phyloP scores from a whole-genome alignment of 202 grass and related monocot genomes.

The Alloteropsis angusta region DNA sequence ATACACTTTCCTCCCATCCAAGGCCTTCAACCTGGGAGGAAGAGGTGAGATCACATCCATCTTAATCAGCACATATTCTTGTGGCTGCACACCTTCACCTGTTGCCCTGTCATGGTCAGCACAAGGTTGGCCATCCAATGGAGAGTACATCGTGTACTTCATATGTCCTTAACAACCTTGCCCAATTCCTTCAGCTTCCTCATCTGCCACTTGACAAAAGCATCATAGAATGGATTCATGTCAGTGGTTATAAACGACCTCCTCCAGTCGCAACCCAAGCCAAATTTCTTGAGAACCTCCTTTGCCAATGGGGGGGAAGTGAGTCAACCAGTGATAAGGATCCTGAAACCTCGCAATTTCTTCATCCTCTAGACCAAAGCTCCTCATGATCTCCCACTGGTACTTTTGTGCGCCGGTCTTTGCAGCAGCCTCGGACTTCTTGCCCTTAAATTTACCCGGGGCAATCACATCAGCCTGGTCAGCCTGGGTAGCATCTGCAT shows the following conservation, averaged over 20 bases:
- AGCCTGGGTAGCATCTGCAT: conserved; percentile 5
- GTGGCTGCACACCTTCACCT: conserved; percentile 73
- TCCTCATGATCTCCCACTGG: conserved; percentile 92
- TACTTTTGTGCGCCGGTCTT: conserved; percentile 60
- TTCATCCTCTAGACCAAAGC: conserved; percentile 50
- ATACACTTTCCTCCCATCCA: conserved; percentile 75
- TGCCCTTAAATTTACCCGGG: conserved; percentile 27
- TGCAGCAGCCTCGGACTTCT: conserved; percentile 70
- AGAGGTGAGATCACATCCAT: conserved; percentile 75
- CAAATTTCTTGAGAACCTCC: conserved; percentile 67
- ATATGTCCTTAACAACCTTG: conserved; percentile 78
- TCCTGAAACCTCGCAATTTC: conserved; percentile 79
- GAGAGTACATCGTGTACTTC: conserved; percentile 74
- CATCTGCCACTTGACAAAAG: conserved; percentile 91
- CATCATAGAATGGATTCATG: conserved; percentile 79
- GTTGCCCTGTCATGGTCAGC: conserved; percentile 79
- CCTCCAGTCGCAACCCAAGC: conserved; percentile 80
- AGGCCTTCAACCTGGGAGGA: conserved; percentile 52
- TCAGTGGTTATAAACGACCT: conserved; percentile 81
- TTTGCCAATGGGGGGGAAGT: conserved; percentile 61
- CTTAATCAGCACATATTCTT: conserved; percentile 86
- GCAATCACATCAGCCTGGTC: conserved; percentile 1
- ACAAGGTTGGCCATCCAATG: conserved; percentile 90
- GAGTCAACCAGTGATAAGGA: conserved; percentile 68
- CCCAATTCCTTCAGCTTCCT: conserved; percentile 65